Evolutionary conservation across 2,329 filamentous ascomycete genomes (phyloP), one percentile per base, ranked within the genome.

Genomic region (Cladosporium sp.): DNA sequence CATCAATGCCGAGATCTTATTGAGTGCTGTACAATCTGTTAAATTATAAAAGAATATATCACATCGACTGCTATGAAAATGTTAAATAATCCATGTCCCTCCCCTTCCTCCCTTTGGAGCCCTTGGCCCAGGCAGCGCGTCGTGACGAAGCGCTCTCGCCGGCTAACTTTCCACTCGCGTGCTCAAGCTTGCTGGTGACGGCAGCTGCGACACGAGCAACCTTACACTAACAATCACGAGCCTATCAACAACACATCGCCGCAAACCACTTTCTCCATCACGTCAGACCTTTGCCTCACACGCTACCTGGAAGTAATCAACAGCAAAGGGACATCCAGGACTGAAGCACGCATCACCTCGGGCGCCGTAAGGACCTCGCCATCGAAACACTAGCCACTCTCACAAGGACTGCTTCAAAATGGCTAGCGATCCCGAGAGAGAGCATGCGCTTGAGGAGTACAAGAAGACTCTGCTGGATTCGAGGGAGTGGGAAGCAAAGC

Each of bases 401-500:
- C 47, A 50, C 28, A 37, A 25, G n/a, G 13, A 35, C 47, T 37
- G 19, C 32, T 35, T 35, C 50, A 59, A 28, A 19, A 70, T 70
- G 67, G 61, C 56, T 53, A 59, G 61, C 58, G 78, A 80, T 61
- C 75, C 78, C n/a, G 78, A 80, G 72, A 73, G 78, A 65, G 74
- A 78, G 56, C 75, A 79, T 58, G 77, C 78, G 57, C 76, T 81
- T 58, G 75, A 80, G 34, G 75, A 78, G 64, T 81, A 80, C 75
- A 80, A 80, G 73, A 70, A 67, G 50, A 80, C 80, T 72, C 73
- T 81, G 68, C 83, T 97, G 70, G 93, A 99, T 76, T 96, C 95
- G 68, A 86, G 95, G 76, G 94, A 99, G 82, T 97, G 91, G 91
- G 95, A 99, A 77, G 88, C 93, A 53, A 99, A 97, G 82, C 84